Conservation (phyloP, 1,284 basidiomycete species). For the Fomes fomentarius region DNA sequence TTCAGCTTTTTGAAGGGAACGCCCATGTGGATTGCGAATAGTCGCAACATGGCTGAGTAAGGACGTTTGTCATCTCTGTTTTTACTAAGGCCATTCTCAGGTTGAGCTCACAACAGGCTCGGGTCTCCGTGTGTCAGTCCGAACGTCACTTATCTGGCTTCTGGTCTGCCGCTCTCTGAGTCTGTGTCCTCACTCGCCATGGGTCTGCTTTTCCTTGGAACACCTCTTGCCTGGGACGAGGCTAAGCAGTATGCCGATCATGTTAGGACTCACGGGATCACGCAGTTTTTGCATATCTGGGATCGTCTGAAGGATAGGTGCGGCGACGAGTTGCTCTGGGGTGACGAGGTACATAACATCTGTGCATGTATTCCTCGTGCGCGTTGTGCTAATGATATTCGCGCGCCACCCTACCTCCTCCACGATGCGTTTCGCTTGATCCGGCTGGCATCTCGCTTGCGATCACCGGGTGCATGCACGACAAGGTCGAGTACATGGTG, state of each 20-base stretch:
- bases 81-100: too few relatives aligned
- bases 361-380: slow-evolving; percentile 9
- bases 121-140: not conserved
- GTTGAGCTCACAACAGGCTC: too few relatives aligned
- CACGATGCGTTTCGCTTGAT: not conserved
- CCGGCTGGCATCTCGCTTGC: slow-evolving; percentile 1
- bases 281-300: slow-evolving; percentile 95
- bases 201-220: slow-evolving; percentile 95
- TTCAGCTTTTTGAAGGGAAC: slow-evolving; percentile 8
- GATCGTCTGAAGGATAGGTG: slow-evolving; percentile 87
- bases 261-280: slow-evolving; percentile 91
- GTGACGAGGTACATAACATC: slow-evolving; percentile 80
- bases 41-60: slow-evolving; percentile 30
- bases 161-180: not conserved
- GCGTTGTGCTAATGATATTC: slow-evolving; percentile 12
- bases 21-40: slow-evolving; percentile 19
- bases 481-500: slow-evolving; percentile 96
- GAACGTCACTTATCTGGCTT: too few relatives aligned
- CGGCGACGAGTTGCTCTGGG: slow-evolving; percentile 98
- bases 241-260: slow-evolving; percentile 89
- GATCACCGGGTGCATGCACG: slow-evolving; percentile 5
- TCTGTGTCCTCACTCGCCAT: slow-evolving; percentile 48
- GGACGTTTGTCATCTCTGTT: slow-evolving; percentile 25
- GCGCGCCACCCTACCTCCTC: slow-evolving; percentile 3
- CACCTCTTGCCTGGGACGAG: slow-evolving; percentile 92